Evolutionary conservation across 129 eudicot species (phyloP), one percentile per base, ranked within the genome.

Genomic region (Escallonia rubra): DNA sequence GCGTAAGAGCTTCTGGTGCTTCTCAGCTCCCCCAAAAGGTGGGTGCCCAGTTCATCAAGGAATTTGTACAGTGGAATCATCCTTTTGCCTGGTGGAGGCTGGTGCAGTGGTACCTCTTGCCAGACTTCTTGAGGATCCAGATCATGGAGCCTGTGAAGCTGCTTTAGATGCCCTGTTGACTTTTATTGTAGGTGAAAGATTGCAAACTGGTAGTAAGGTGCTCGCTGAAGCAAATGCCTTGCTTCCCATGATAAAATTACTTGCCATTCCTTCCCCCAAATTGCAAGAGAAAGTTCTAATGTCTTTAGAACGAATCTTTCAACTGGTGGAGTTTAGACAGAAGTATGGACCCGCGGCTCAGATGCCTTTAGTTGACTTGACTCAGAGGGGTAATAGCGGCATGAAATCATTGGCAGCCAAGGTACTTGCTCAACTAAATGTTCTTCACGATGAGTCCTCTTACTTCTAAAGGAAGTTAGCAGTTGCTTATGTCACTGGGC

Each of bases 371-470:
- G 89, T 87, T 61, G 94, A 87, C 51, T 74, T 87, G 85, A 87
- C 87, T 58, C 94, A 83, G 56, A 67, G 85, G 63, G 89, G 89
- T 67, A 78, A 70, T 62, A 78, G 43, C 74, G 63, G 57, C 49
- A 69, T 77, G 10, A 87, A 76, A 66, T 73, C 94, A 50, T 73
- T 76, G 72, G 89, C 89, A 6, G 94, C 94, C n/a, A 77, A 59
- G 80, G 68, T 87, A 15, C 84, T 87, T 63, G 94, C 83, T 67
- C 89, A 80, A 71, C 46, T 87, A 47, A 76, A 83, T 65, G 85
- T 83, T 64, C 85, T 87, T 64, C 87, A 87, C 65, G 90, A 87
- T 58, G 87, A 87, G 71, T 87, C 95, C 11, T 80, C 94, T 63
- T 86, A 74, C 68, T 86, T 86, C 83, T 86, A 65, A 80, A 52